Percentiles rank a stretch among this genome's conserved stretches.
Evolutionary conservation across 768 basidiomycete genomes (phyloP).

Genomic region (Termitomyces titanicus): DNA sequence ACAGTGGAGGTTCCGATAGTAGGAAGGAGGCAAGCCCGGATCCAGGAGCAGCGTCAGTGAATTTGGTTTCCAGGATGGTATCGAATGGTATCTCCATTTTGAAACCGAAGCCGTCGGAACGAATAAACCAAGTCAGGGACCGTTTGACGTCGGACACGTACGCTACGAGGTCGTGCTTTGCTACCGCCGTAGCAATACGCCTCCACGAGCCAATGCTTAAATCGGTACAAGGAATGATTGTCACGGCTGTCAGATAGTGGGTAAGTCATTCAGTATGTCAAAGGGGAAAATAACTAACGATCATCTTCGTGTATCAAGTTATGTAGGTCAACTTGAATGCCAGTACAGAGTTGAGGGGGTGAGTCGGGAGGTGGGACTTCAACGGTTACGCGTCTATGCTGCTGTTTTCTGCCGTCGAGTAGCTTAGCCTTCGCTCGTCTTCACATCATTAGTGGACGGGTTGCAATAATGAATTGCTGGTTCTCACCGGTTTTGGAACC

Average conservation of each 20-base stretch:
- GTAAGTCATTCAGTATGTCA: not conserved
- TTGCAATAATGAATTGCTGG: not conserved
- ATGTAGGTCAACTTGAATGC: constrained; percentile 58
- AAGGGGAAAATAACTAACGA: constrained; percentile 43
- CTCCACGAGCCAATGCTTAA: constrained; percentile 78
- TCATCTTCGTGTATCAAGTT: constrained; percentile 72
- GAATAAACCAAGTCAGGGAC: constrained; percentile 77
- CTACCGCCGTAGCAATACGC: constrained; percentile 54
- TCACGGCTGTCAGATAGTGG: constrained; percentile 47
- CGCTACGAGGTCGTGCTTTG: constrained; percentile 66
- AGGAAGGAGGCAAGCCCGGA: constrained; percentile 58
- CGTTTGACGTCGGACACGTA: constrained; percentile 69
- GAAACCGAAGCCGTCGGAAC: constrained; percentile 68
- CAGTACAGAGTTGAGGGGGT: constrained; percentile 48
- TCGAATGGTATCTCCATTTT: constrained; percentile 83
- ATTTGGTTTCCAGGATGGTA: constrained; percentile 53
- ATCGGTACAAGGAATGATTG: constrained; percentile 72
- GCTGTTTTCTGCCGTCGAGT: constrained; percentile 52
- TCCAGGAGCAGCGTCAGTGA: constrained; percentile 50
- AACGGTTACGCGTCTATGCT: constrained; percentile 30
- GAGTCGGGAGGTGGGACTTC: constrained; percentile 39
- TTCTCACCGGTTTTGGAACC: constrained; percentile 81
- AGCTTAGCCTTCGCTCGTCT: constrained; percentile 84
- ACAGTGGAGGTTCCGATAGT: constrained; percentile 65
- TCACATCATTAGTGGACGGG: not conserved